Evolutionary conservation across 805 yeast species (phyloP).

Genomic region (Groenewaldozyma salmanticensis): DNA sequence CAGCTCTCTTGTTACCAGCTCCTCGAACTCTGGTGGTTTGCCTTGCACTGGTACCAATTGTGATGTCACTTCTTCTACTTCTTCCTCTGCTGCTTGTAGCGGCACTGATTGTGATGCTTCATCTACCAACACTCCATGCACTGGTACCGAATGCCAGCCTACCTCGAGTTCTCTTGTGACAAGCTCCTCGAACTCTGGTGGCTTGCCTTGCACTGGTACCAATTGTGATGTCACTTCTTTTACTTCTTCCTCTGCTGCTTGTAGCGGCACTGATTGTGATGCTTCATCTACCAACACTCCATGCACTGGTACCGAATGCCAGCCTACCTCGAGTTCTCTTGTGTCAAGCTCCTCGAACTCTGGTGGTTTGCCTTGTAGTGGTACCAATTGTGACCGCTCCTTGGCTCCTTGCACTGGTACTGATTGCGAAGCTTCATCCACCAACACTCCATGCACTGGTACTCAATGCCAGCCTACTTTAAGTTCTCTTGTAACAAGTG

Average conservation of each 20-base stretch:
- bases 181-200: not conserved
- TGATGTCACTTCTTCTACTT: slow-evolving; percentile 1
- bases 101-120: not conserved
- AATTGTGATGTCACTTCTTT: not conserved
- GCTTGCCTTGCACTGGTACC: not conserved
- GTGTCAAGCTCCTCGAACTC: no score
- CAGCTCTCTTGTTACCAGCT: not conserved
- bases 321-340: not conserved
- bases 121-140: not conserved
- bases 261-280: not conserved
- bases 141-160: not conserved
- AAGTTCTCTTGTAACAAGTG: not conserved
- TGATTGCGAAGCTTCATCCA: not conserved
- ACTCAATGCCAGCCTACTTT: not conserved
- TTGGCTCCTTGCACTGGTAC: not conserved
- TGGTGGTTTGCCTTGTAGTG: not conserved
- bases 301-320: not conserved
- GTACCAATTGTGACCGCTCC: not conserved
- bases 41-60: slow-evolving; percentile 1
- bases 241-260: not conserved
- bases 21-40: slow-evolving; percentile 1
- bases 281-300: not conserved
- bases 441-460: not conserved
- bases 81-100: not conserved
- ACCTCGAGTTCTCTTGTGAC: not conserved